Percentiles rank a stretch among this genome's conserved stretches.
Conservation (phyloP, 164 flowering plant genomes). For the Magnolia changhungtana region DNA sequence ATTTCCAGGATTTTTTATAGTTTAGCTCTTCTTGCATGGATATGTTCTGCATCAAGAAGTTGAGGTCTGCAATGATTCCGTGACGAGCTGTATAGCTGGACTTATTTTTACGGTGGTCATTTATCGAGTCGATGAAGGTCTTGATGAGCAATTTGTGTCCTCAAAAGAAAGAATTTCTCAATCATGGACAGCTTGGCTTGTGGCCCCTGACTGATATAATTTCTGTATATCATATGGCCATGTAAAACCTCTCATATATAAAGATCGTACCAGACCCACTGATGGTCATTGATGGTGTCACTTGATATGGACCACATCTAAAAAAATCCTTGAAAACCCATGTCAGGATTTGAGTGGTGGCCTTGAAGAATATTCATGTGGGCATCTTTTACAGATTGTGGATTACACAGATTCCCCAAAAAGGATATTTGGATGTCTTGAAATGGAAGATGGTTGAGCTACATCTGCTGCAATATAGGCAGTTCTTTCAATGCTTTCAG, state of each 20-base stretch:
- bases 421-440: too few relatives aligned
- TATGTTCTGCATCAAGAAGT: background rate
- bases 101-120: background rate
- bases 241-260: too few relatives aligned
- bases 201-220: background rate
- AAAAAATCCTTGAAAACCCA: background rate
- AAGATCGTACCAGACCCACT: background rate
- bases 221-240: background rate
- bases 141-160: too few relatives aligned
- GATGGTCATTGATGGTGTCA: background rate
- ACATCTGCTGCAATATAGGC: too few relatives aligned
- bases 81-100: background rate
- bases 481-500: background rate
- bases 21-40: background rate
- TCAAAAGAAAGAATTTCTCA: too few relatives aligned
- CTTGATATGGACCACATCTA: background rate
- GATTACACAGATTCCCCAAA: too few relatives aligned
- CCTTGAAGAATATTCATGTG: background rate
- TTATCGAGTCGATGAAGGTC: too few relatives aligned
- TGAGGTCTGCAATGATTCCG: background rate
- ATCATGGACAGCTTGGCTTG: background rate
- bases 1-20: background rate
- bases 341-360: conserved; percentile 1
- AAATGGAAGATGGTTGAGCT: too few relatives aligned
- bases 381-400: too few relatives aligned